These are phyloP conservation scores for Madurella fahalii DNA, from an alignment of 2,329 filamentous ascomycete species.

Conservation along the genomic window DNA sequence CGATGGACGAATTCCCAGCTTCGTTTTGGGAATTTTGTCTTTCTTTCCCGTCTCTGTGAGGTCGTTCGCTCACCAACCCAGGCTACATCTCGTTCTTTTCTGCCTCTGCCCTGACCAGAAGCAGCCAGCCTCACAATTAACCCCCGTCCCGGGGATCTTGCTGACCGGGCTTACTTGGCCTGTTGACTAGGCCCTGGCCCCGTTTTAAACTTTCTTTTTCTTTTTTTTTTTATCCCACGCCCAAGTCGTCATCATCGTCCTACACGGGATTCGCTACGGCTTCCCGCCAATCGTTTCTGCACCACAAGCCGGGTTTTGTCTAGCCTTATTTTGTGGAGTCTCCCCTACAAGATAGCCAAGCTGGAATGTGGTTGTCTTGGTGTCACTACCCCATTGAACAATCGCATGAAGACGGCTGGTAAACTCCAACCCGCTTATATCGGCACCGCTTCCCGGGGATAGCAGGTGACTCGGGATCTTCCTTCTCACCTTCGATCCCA, in stretches of 20 bases:
- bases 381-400: conserved; percentile 2
- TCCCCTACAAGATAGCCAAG: not conserved
- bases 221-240: not conserved
- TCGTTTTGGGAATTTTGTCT: conserved; percentile 5
- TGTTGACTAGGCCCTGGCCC: conserved; percentile 4
- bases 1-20: conserved; percentile 14
- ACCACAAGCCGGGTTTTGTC: not conserved
- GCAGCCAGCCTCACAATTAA: not conserved
- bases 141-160: conserved; percentile 1
- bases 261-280: not conserved
- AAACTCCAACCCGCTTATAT: conserved; percentile 21
- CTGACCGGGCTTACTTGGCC: not conserved
- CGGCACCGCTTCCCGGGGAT: not conserved
- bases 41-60: conserved; percentile 8
- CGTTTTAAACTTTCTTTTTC: conserved; percentile 16
- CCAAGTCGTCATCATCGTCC: not conserved
- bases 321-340: not conserved
- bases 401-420: conserved; percentile 26
- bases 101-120: not conserved
- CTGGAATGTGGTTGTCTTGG: conserved; percentile 10
- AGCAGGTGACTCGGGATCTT: conserved; percentile 1
- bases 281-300: not conserved
- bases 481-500: not conserved
- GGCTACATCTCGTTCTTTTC: conserved; percentile 2
- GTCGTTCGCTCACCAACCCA: not conserved